Percentiles rank a stretch among this genome's conserved stretches.
Conservation (phyloP, 257 asterid species). For the Capsicum pubescens region DNA sequence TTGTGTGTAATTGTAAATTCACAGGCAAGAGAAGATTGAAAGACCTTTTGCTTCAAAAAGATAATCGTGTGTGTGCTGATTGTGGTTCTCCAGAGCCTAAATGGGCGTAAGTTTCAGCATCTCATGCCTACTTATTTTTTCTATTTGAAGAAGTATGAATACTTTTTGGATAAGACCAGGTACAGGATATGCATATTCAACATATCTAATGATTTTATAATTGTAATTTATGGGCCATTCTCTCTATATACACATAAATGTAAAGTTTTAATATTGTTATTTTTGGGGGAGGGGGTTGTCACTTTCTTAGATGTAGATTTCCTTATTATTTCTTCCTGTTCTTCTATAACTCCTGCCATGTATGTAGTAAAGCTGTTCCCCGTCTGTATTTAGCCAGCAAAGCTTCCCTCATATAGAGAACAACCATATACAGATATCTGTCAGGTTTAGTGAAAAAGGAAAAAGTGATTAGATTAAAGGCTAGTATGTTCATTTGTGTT, state of each 20-base stretch:
- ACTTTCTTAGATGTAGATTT: conserved; percentile 12
- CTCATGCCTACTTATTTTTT: conserved; percentile 10
- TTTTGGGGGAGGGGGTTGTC: background rate
- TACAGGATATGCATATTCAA: conserved; percentile 2
- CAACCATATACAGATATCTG: background rate
- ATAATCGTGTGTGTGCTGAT: conserved; percentile 92
- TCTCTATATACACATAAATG: background rate
- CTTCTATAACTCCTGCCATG: conserved; percentile 14
- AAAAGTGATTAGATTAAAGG: conserved; percentile 5
- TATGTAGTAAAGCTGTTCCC: background rate
- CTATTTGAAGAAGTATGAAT: conserved; percentile 18
- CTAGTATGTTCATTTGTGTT: background rate
- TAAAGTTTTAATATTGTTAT: background rate
- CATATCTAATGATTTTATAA: background rate
- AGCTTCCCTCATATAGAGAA: conserved; percentile 14
- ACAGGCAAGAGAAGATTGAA: conserved; percentile 83
- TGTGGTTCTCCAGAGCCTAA: conserved; percentile 96
- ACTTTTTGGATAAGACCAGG: conserved; percentile 14
- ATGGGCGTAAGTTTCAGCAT: conserved; percentile 92
- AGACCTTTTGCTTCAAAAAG: conserved; percentile 76
- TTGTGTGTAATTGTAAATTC: conserved; percentile 25
- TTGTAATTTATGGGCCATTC: conserved; percentile 4
- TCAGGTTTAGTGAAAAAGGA: conserved; percentile 19
- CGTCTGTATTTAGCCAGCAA: background rate
- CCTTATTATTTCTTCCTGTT: background rate